Evolutionary conservation across 129 eudicot genomes (phyloP), one percentile per base, ranked within the genome.

Genomic region (Pseudognaphalium luteoalbum): DNA sequence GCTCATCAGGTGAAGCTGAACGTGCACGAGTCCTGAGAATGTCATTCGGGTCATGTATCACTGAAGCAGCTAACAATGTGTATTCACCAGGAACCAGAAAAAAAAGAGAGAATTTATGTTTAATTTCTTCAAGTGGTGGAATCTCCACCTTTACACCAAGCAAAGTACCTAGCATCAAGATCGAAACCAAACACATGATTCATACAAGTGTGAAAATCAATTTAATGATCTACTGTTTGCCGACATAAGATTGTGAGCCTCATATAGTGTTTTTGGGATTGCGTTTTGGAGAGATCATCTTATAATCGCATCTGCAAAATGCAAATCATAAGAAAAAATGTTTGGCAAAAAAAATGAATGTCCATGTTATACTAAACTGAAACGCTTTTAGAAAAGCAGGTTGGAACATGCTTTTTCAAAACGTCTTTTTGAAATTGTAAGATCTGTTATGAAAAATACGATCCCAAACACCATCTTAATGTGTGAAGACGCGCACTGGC

Each of bases 1-100:
- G 92, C 78, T 94, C 99, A 21, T 88, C 93, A 17, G 78, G 68
- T 39, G 91, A 82, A 29, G 67, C 71, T 76, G 84, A 67, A 57
- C 85, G 86, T 0, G 99, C 97, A 70, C 97, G 87, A 6, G 99
- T 96, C 81, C 99, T 80, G 60, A 94, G 88, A 76, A 94, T 87
- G 66, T 89, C 99, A 61, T 89, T 94, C 3, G 99, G 96, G 76
- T 89, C 96, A 64, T 91, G 86, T 76, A 91, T 94, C 42, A 91
- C 78, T 39, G 99, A 91, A 75, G 96, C 97, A 65, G 97, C 97
- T 64, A 91, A 82, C 68, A 94, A 79, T 34, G 99, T 91, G 89
- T 94, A 94, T 77, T 94, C 99, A 28, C 99, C 99, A 0, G 99
- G 99, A 10, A 94, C 89, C 68, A 87, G 59, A 83, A 89, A 94